Evolutionary conservation across 1,284 basidiomycete genomes (phyloP).

Genomic region (Abortiporus biennis): DNA sequence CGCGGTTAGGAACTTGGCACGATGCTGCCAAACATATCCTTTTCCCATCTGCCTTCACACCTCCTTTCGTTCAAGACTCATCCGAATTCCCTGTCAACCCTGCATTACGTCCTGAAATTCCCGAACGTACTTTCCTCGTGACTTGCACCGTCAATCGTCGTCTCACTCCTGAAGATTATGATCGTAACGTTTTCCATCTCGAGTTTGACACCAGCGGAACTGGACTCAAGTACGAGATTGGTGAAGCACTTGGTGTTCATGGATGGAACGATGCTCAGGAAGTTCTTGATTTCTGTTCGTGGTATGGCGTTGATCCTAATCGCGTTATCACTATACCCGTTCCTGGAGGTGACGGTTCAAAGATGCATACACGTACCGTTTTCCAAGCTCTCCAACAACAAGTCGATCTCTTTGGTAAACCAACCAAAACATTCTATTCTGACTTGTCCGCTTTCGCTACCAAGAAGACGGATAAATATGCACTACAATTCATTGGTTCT

Average conservation of each 20-base stretch:
- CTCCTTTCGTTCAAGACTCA: slow-evolving; percentile 30
- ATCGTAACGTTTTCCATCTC: slow-evolving; percentile 98
- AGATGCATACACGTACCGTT: slow-evolving; percentile 85
- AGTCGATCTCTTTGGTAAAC: slow-evolving; percentile 93
- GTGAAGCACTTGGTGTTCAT: slow-evolving; percentile 95
- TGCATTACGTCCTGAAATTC: slow-evolving; percentile 79
- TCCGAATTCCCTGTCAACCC: slow-evolving; percentile 50
- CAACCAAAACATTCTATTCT: slow-evolving; percentile 93
- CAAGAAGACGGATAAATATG: slow-evolving; percentile 68
- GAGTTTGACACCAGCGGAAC: slow-evolving; percentile 93
- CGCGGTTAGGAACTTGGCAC: slow-evolving; percentile 72
- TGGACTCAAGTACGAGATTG: slow-evolving; percentile 91
- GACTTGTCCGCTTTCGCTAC: slow-evolving; percentile 80
- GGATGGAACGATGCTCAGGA: slow-evolving; percentile 96
- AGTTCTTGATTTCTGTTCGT: slow-evolving; percentile 83
- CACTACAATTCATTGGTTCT: slow-evolving; percentile 89
- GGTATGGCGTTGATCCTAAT: slow-evolving; percentile 87
- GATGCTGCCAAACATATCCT: slow-evolving; percentile 86
- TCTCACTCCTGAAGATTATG: slow-evolving; percentile 91
- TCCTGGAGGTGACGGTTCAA: slow-evolving; percentile 45
- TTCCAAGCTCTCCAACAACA: slow-evolving; percentile 96
- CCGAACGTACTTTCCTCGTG: slow-evolving; percentile 91
- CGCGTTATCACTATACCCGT: slow-evolving; percentile 82
- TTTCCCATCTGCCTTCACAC: slow-evolving; percentile 80
- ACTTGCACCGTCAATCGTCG: slow-evolving; percentile 93